Base-by-base conservation (phyloP, 805 yeast genomes). In the Cyberlindnera maritima region DNA sequence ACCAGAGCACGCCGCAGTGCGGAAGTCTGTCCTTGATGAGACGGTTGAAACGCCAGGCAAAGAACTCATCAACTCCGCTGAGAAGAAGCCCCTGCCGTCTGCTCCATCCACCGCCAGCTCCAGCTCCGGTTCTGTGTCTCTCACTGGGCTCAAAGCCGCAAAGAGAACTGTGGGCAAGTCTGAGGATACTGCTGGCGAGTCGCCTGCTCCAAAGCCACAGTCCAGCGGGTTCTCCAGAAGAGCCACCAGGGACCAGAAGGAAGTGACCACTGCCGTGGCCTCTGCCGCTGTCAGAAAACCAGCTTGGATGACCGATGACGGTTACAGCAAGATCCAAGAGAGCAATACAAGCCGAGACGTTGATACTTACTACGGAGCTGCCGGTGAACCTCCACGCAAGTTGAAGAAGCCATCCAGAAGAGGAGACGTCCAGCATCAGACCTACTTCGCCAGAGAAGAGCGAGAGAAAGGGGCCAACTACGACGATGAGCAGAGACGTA, bases 371-470 rank as follows among this genome's bases (percentile, higher is more conserved):
- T 39, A 31, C 13, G 43, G 43, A 6, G 14, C 38, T 18, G 39
- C 28, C 17, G 46, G 39, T 7, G 55, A 46, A 36, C 49, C 41
- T 12, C 45, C 44, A 1, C 41, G 36, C 18, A 52, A 52, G 36
- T 28, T 47, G 26, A 48, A 51, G 39, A 51, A 53, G 21, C 54
- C 53, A 12, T 50, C 56, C 6, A 47, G 62, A 50, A 29, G 59
- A 50, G 33, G 53, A 48, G 49, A 36, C 15, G 20, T 35, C 15
- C 41, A 32, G 3, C 40, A 37, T 9, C 45, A 41, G 20, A 2
- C 35, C 10, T 40, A 29, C 23, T 4, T 14, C 3, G 41, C 46
- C 6, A 23, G 43, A 12, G 48, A 48, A 11, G 39, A 15, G 10
- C 43, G 50, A 43, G 36, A 43, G 6, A 36, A 44, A 4, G 33